Evolutionary conservation across 768 basidiomycete genomes (phyloP), one percentile per base, ranked within the genome.

Genomic region (Rossbeevera mucosa): DNA sequence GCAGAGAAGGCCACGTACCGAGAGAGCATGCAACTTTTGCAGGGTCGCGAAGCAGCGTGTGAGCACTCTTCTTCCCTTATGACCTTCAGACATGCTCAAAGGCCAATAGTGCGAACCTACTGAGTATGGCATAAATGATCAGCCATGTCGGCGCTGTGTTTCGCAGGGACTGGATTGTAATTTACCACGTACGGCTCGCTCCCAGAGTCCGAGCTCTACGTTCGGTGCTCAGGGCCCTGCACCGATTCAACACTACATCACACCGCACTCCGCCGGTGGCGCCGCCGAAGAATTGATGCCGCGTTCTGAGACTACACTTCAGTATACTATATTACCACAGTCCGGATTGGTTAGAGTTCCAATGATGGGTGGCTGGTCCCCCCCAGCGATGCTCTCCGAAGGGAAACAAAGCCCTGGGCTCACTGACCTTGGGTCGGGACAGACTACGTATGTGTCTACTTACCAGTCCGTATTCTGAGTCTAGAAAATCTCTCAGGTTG

Each of bases 121-220:
- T 4, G 52, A 60, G 20, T 68, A 53, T 9, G 61, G 56, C 18
- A 48, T 21, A 21, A 44, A 36, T 20, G 54, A 63, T 55, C 51
- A 44, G 4, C 54, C 63, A 31, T 67, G 65, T 28, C 44, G 52
- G 52, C 63, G 63, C 25, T 67, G 65, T 54, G 41, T 55, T 44
- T 38, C 1, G 29, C 56, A 55, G 13, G 22, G 22, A 20, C 7
- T 59, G 8, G 36, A 51, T 0, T 67, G 65, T 25, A 49, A 14
- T 30, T 40, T 67, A 11, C 2, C 54, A 26, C 54, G 48, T n/a
- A 38, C 3, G 16, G 33, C 56, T 31, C 62, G 53, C 30, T 66
- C 64, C 20, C 56, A 55, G 53, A 66, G 64, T 47, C 64, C 64
- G 42, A 50, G 54, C 42, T 47, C 50, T 21, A 53, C 46, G 7